Conservation (phyloP, 306 rosid species). For the Crataegus laevigata region DNA sequence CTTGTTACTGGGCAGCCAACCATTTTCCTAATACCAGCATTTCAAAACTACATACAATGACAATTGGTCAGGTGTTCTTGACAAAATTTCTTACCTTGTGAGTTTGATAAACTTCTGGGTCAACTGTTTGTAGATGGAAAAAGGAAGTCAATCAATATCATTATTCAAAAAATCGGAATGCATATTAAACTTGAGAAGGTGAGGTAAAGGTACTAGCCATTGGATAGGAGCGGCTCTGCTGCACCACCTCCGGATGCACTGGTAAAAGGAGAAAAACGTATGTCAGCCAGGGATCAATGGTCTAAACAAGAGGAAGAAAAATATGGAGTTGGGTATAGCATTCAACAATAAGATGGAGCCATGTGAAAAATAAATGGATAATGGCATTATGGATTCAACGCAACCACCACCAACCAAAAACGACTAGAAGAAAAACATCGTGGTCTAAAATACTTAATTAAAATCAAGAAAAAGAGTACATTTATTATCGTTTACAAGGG, state of each 20-base stretch:
- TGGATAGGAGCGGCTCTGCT: constrained; percentile 53
- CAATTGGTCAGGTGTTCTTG: neutral
- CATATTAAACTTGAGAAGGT: constrained; percentile 24
- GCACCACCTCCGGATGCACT: constrained; percentile 61
- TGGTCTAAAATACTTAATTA: neutral
- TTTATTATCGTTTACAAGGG: neutral
- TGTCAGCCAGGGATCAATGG: constrained; percentile 1
- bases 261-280: constrained; percentile 18
- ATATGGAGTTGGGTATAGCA: neutral
- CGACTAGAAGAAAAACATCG: neutral
- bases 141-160: constrained; percentile 13
- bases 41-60: neutral
- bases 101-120: constrained; percentile 55
- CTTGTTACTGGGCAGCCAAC: neutral
- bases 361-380: neutral
- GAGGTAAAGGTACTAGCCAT: constrained; percentile 50
- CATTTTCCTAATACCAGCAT: neutral
- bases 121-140: constrained; percentile 45
- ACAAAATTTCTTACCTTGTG: constrained; percentile 59
- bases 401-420: neutral
- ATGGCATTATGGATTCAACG: neutral
- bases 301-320: neutral
- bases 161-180: neutral
- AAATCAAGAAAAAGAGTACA: neutral
- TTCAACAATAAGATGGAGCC: neutral